Conservation (phyloP, 1,284 basidiomycete genomes). For the Puccinia horiana region DNA sequence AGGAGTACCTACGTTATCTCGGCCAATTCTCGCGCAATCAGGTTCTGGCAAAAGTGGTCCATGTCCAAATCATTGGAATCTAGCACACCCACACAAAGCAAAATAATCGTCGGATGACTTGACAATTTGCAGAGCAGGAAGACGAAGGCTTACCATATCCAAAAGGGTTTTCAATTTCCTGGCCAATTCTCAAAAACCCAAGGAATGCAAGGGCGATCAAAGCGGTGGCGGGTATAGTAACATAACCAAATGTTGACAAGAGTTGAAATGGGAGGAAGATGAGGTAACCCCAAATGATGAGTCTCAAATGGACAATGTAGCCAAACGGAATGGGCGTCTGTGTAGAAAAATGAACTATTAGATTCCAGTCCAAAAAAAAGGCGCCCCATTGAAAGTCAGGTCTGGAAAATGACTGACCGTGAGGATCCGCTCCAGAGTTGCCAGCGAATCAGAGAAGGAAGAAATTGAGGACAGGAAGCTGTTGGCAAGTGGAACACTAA, state of each 20-base stretch:
- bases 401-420: constrained; percentile 10
- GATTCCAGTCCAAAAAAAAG: neutral
- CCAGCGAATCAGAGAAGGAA: constrained; percentile 34
- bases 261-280: constrained; percentile 43
- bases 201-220: constrained; percentile 39
- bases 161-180: constrained; percentile 49
- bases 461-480: neutral
- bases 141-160: constrained; percentile 31
- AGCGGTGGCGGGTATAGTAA: constrained; percentile 36
- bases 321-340: constrained; percentile 46
- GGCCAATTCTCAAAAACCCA: constrained; percentile 36
- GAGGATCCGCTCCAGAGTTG: constrained; percentile 34
- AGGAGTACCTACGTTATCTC: constrained; percentile 35
- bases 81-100: neutral
- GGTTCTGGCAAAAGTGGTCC: constrained; percentile 48
- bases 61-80: constrained; percentile 48
- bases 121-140: neutral
- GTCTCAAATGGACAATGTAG: constrained; percentile 43
- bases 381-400: neutral
- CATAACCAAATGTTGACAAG: constrained; percentile 25
- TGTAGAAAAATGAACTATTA: neutral
- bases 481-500: constrained; percentile 44
- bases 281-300: constrained; percentile 46
- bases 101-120: neutral
- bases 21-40: constrained; percentile 31